Base-by-base conservation (phyloP, 768 basidiomycete species). In the Porphyrellus cyaneotinctus region DNA sequence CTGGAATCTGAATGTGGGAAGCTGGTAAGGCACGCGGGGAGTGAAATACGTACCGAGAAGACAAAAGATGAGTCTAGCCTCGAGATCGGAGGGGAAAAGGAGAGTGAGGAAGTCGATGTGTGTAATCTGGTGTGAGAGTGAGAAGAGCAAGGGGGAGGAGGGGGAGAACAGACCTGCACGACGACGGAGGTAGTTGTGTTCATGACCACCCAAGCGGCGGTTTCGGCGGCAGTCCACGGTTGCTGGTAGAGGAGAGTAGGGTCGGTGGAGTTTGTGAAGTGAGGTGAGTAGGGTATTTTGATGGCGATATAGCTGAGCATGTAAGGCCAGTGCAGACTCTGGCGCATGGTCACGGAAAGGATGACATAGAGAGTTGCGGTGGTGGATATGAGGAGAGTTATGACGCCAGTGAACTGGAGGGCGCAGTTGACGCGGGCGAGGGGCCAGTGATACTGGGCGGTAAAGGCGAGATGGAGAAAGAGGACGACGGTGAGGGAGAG, bases 71-170 rank as follows among this genome's bases (percentile, higher is more conserved):
- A 99, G 80, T 31, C 86, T 75, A 4, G 84, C 87, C 72, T 98
- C 97, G 22, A 95, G 79, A 23, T 80, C 75, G 20, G 95, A 97
- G 8, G 97, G 97, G 67, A 91, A 99, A 11, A 99, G 77, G 12
- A 98, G 78, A 8, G 97, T 95, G 49, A 99, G 77, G 70, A 98
- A 97, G 69, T 98, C 97, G 45, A 99, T 97, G 66, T 98, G 95
- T 0, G 97, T 95, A 45, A 93, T 88, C 92, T 97, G 64, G 1
- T 17, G 47, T 14, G 8, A 22, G 2, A 46, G 43, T 49, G 52
- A 53, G 47, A 31, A 26, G 3, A n/a, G 0, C 17, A n/a, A 26
- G 32, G 22, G 15, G 6, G 26, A 12, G 2, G 31, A 22, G 9
- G 8, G 11, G 36, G 9, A 10, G 15, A 26, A 72, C 81, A 51